A percentile compares a stretch with the other conserved stretches of the same genome.
These are phyloP conservation scores for Pichia terricola DNA, from an alignment of 1,139 yeast species.

Conservation along the genomic window DNA sequence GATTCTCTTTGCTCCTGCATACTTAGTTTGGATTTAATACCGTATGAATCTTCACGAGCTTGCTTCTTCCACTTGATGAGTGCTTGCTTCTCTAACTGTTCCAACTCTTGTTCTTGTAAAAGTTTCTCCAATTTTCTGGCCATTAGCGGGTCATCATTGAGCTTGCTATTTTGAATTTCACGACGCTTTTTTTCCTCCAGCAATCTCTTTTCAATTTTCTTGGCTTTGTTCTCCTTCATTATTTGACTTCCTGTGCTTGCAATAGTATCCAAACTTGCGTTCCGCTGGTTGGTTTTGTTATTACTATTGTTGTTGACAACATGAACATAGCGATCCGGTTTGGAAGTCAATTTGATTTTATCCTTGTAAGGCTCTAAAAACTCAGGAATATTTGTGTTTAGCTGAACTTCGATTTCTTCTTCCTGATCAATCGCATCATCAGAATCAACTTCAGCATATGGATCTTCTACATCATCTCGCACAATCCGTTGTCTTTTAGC, in stretches of 20 bases:
- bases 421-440: constrained; percentile 27
- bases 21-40: constrained; percentile 41
- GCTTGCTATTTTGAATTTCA: constrained; percentile 22
- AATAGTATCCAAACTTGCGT: constrained; percentile 50
- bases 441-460: constrained; percentile 27
- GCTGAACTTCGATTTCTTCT: constrained; percentile 64
- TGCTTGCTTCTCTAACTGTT: constrained; percentile 22
- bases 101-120: constrained; percentile 16
- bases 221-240: constrained; percentile 58
- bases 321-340: neutral
- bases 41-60: constrained; percentile 38
- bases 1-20: constrained; percentile 59
- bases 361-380: constrained; percentile 51
- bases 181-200: constrained; percentile 34
- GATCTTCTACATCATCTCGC: constrained; percentile 30
- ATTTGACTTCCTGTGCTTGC: constrained; percentile 70
- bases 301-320: neutral
- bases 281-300: neutral
- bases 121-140: constrained; percentile 12
- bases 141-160: constrained; percentile 35
- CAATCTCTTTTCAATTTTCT: constrained; percentile 39
- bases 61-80: constrained; percentile 40
- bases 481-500: constrained; percentile 15
- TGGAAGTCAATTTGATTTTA: neutral
- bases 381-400: constrained; percentile 59